A percentile compares a stretch with the other conserved stretches of the same genome.
phyloP scores from a whole-genome alignment of 768 basidiomycete genomes.

The Termitomyces eurrhizus region DNA sequence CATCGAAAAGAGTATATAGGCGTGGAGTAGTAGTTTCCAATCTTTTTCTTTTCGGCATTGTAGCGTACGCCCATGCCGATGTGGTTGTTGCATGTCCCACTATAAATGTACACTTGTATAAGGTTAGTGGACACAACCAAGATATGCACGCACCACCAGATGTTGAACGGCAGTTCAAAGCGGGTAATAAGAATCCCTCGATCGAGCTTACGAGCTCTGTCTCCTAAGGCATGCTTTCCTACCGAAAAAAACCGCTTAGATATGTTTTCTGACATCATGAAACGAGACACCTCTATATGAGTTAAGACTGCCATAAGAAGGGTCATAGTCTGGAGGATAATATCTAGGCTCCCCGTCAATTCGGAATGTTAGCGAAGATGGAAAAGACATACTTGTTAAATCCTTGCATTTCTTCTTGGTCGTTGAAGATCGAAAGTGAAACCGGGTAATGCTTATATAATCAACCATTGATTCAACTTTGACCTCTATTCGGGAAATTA shows the following conservation, averaged over 20 bases:
- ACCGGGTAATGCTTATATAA: no score
- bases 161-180: slow-evolving; percentile 95
- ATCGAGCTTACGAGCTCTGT: slow-evolving; percentile 92
- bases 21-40: slow-evolving; percentile 92
- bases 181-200: slow-evolving; percentile 94
- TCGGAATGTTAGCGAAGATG: background rate
- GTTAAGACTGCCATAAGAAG: slow-evolving; percentile 65
- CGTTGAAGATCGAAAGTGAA: no score
- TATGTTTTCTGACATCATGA: slow-evolving; percentile 8
- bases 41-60: slow-evolving; percentile 98
- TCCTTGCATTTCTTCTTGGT: slow-evolving; percentile 32
- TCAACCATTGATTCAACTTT: no score
- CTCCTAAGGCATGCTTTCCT: slow-evolving; percentile 94
- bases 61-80: slow-evolving; percentile 99
- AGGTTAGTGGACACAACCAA: background rate
- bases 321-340: slow-evolving; percentile 49
- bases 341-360: slow-evolving; percentile 28
- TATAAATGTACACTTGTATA: slow-evolving; percentile 37
- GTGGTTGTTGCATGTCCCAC: slow-evolving; percentile 92
- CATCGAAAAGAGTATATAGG: slow-evolving; percentile 95
- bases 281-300: slow-evolving; percentile 54
- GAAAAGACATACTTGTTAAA: slow-evolving; percentile 40
- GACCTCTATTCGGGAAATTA: no score
- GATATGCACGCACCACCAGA: slow-evolving; percentile 74
- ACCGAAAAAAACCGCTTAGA: background rate